Evolutionary conservation across 805 yeast species (phyloP), one percentile per base, ranked within the genome.

Genomic region (Wickerhamiella allomyrinae): DNA sequence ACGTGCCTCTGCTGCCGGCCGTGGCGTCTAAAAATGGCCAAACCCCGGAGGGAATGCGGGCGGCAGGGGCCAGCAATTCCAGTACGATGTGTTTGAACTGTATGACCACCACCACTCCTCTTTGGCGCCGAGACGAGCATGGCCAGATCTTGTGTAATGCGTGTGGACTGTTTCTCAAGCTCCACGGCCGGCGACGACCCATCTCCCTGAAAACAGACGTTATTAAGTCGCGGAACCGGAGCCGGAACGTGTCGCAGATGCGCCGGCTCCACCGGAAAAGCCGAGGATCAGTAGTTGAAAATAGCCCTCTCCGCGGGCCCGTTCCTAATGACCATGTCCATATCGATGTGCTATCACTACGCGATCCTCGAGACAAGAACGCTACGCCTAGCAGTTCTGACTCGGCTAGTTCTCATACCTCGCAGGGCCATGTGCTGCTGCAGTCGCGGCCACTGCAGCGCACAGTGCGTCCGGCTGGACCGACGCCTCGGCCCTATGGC

Each of bases 111-210:
- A 86, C 93, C 14, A 89, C 98, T 0, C 98, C 98, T 1, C 61
- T 89, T 14, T 89, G 98, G 98, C 68, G 98, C 52, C 69, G 96
- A 39, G 84, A 85, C 53, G 86, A 94, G 0, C 83, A 82, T 45
- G 96, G 96, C 2, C 79, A 83, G 54, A 93, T 95, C 0, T 65
- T 89, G 45, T 89, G 97, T 63, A 89, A 89, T 60, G 97, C 98
- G 0, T 89, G 98, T 65, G 98, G 97, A 0, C 66, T 89, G 46
- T 89, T 89, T 53, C 70, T 83, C 55, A 89, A 89, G 60, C 66
- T 89, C 20, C 97, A 89, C 55, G 97, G 96, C n/a, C 89, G 85
- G 3, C 93, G 84, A 47, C 68, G 97, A 44, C 98, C 98, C 0
- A 66, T 89, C 40, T 80, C 94, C 11, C 66, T 87, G 53, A 87